Percentiles rank a stretch among this genome's conserved stretches.
These are phyloP conservation scores for Mycena amicta DNA, from an alignment of 768 basidiomycete genomes.

Conservation along the genomic window DNA sequence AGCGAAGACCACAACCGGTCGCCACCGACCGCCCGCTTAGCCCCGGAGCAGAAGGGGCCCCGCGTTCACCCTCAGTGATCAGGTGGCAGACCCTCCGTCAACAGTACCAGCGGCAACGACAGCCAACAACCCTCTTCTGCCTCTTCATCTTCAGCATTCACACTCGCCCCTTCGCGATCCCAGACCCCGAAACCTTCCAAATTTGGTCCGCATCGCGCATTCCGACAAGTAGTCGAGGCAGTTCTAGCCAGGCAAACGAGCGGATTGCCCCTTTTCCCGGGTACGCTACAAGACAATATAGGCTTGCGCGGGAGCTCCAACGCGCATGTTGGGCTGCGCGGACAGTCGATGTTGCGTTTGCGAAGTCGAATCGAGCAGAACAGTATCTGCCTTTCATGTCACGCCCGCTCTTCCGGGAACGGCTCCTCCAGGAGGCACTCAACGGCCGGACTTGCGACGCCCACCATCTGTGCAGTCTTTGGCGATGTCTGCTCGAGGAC, in stretches of 20 bases:
- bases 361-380: conserved; percentile 28
- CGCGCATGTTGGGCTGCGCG: conserved; percentile 57
- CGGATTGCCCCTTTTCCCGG: too few relatives aligned
- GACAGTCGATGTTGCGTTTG: conserved; percentile 45
- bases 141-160: conserved; percentile 27
- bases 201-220: conserved; percentile 51
- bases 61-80: conserved; percentile 39
- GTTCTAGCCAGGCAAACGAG: too few relatives aligned
- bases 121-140: conserved; percentile 33
- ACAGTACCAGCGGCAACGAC: conserved; percentile 43
- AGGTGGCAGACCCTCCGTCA: conserved; percentile 60
- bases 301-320: conserved; percentile 58
- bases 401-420: conserved; percentile 33
- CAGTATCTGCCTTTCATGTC: conserved; percentile 45
- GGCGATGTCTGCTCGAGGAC: conserved; percentile 24
- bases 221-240: conserved; percentile 70
- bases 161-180: conserved; percentile 14
- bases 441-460: conserved; percentile 40
- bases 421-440: conserved; percentile 28
- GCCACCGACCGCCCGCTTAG: conserved; percentile 40
- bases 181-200: conserved; percentile 54
- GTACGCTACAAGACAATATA: conserved; percentile 51
- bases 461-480: conserved; percentile 47
- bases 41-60: conserved; percentile 48
- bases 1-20: conserved; percentile 16